Evolutionary conservation across 2,329 filamentous ascomycete genomes (phyloP).

Genomic region (Paraphoma chrysanthemicola): DNA sequence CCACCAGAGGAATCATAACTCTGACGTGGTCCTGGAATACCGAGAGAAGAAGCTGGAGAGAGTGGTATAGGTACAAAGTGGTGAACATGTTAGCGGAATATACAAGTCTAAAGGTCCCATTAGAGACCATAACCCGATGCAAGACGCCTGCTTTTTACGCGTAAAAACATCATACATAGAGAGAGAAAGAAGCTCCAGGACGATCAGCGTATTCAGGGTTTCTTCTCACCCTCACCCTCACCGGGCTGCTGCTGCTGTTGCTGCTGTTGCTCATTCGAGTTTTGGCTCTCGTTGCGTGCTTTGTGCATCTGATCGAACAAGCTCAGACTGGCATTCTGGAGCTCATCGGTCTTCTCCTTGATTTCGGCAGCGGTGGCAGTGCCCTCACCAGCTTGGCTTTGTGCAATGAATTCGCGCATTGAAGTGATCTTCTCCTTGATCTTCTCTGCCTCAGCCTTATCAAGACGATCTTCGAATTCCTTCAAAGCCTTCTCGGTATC

Average conservation of each 20-base stretch:
- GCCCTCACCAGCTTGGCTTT: slow-evolving; percentile 93
- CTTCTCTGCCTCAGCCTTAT: slow-evolving; percentile 92
- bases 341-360: slow-evolving; percentile 98
- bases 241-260: slow-evolving; percentile 39
- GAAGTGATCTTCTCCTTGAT: slow-evolving; percentile 92
- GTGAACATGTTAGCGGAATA: slow-evolving; percentile 33
- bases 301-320: slow-evolving; percentile 99
- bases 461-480: slow-evolving; percentile 93
- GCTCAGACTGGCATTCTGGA: slow-evolving; percentile 93
- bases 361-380: slow-evolving; percentile 86
- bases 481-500: slow-evolving; percentile 98
- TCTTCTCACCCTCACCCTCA: slow-evolving; percentile 73
- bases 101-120: slow-evolving; percentile 45
- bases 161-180: slow-evolving; percentile 26
- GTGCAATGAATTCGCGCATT: slow-evolving; percentile 88
- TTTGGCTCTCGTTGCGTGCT: slow-evolving; percentile 72
- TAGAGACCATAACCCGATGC: slow-evolving; percentile 41
- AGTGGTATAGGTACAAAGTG: slow-evolving; percentile 45
- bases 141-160: slow-evolving; percentile 48
- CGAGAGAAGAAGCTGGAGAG: slow-evolving; percentile 30
- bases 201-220: slow-evolving; percentile 58
- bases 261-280: slow-evolving; percentile 54
- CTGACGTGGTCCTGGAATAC: slow-evolving; percentile 15
- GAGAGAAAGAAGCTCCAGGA: slow-evolving; percentile 27
- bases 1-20: slow-evolving; percentile 26